Evolutionary conservation across 23 red algal genomes (phyloP).

Genomic region (Gracilaria vermiculophylla): DNA sequence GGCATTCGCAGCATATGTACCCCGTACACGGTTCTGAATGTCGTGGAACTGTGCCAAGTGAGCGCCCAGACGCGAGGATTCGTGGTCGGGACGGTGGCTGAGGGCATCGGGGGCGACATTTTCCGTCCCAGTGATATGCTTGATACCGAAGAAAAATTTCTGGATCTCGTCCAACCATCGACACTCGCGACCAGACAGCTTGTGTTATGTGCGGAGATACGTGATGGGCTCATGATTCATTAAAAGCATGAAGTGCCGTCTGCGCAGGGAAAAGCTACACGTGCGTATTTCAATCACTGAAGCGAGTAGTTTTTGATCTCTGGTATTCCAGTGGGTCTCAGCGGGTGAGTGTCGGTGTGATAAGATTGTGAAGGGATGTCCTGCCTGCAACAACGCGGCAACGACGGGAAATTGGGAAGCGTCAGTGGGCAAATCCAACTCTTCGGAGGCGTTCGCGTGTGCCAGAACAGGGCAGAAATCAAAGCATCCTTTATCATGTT

Average conservation of each 20-base stretch:
- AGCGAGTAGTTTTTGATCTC: constrained; percentile 26
- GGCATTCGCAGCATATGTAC: too few relatives aligned
- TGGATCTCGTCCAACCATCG: constrained; percentile 45
- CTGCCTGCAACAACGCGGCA: neutral
- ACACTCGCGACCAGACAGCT: constrained; percentile 5
- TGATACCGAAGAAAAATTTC: constrained; percentile 4
- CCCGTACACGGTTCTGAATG: too few relatives aligned
- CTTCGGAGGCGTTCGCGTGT: neutral
- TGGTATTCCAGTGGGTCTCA: constrained; percentile 23
- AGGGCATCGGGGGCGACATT: constrained; percentile 1
- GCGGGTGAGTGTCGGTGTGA: neutral
- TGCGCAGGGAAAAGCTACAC: constrained; percentile 5
- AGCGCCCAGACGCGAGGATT: neutral
- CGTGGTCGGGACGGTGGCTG: neutral
- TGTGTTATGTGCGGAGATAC: constrained; percentile 28
- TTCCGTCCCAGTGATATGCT: neutral
- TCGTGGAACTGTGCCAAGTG: too few relatives aligned
- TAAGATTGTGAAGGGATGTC: neutral
- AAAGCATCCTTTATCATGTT: neutral
- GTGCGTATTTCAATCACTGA: neutral
- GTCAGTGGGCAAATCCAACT: constrained; percentile 17
- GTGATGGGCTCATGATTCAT: constrained; percentile 43
- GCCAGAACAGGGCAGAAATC: neutral
- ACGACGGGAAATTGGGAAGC: constrained; percentile 24
- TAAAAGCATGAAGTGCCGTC: neutral